phyloP scores from a whole-genome alignment of 176 grass and related monocot genomes.

The Aegilops speltoides region DNA sequence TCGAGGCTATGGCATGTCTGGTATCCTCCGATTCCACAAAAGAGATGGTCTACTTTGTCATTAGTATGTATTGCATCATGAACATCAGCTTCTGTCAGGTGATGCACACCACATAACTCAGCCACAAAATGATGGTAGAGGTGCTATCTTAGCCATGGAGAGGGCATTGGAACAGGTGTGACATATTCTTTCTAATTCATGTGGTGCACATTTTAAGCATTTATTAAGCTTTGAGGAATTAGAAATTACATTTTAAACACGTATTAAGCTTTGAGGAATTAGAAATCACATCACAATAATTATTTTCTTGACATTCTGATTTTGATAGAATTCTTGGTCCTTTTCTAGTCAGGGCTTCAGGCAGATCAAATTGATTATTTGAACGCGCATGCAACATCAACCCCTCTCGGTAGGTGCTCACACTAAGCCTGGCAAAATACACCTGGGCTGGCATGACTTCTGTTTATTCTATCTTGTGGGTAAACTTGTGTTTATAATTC shows the following conservation, averaged over 20 bases:
- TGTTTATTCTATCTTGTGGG: background rate
- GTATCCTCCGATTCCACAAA: conserved; percentile 43
- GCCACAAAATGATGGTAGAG: conserved; percentile 74
- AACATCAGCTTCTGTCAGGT: conserved; percentile 46
- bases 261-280: conserved; percentile 1
- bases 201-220: background rate
- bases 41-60: background rate
- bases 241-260: background rate
- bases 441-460: background rate
- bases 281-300: background rate
- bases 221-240: background rate
- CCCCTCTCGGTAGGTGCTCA: conserved; percentile 68
- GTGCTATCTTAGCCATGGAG: conserved; percentile 86
- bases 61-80: background rate
- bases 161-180: conserved; percentile 72
- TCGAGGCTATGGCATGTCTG: conserved; percentile 91
- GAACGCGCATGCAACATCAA: conserved; percentile 95
- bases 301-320: background rate
- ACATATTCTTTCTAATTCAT: conserved; percentile 3
- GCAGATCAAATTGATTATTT: conserved; percentile 83
- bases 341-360: conserved; percentile 72
- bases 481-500: background rate
- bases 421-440: background rate
- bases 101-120: conserved; percentile 97
- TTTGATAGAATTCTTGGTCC: background rate